Evolutionary conservation across 345 rosid species (phyloP), one percentile per base, ranked within the genome.

Genomic region (Laguncularia racemosa): DNA sequence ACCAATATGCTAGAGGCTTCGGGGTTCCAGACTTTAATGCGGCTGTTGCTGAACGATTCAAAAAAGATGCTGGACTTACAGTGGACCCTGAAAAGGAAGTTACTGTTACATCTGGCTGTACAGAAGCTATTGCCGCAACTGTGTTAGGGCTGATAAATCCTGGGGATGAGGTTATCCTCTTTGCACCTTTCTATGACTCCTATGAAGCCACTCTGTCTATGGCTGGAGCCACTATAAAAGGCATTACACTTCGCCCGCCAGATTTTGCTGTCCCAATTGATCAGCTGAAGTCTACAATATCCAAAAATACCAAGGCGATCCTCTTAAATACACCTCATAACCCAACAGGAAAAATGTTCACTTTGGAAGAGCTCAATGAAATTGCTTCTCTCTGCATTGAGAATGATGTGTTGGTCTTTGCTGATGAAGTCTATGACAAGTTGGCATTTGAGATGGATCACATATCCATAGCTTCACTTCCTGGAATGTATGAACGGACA

Each of bases 281-380:
- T 11, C 92, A 90, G 75, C 92, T 93, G n/a, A 88, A 70, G 73
- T 82, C 95, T 14, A 59, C 70, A 1, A 78, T 93, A 55, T 67
- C 86, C 7, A 90, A 73, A 62, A 73, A 84, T 33, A 93, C 97
- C 17, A 80, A 89, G 64, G 97, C 97, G 6, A 73, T 93, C 55
- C 87, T 93, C 28, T 67, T 93, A 52, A 93, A 93, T 77, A 81
- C 89, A 46, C 99, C 96, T 3, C 97, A 93, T 64, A 90, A 93
- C 59, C 97, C 96, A 10, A 93, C 97, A 0, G 97, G 97, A 45
- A 93, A 93, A 68, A 93, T 93, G 97, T 93, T 90, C 69, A 81
- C 91, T 0, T 63, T 68, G 65, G 89, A 79, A 44, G 99, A 93
- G 69, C 92, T 90, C 4, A 56, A 72, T 58, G 55, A 56, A 13